Percentiles rank a stretch among this genome's conserved stretches.
Evolutionary conservation across 2,329 filamentous ascomycete genomes (phyloP).

Genomic region (Pseudopyrenochaeta lycopersici): DNA sequence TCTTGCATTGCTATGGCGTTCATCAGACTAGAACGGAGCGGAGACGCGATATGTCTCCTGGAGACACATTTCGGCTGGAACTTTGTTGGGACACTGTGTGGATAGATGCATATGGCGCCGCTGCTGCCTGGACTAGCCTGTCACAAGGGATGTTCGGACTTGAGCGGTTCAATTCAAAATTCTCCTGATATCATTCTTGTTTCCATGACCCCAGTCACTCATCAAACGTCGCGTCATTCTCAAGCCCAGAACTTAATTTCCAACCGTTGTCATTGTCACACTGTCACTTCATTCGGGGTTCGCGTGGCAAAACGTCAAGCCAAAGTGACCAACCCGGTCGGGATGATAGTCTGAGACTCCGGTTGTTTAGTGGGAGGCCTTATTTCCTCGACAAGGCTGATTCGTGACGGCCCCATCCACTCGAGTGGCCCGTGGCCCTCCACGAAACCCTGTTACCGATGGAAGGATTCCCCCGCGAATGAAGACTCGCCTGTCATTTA

Average conservation of each 20-base stretch:
- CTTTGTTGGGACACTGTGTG: constrained; percentile 30
- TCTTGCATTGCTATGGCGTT: constrained; percentile 35
- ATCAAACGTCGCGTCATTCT: background rate
- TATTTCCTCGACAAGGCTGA: constrained; percentile 44
- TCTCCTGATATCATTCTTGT: background rate
- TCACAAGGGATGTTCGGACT: constrained; percentile 15
- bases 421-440: constrained; percentile 3
- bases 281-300: constrained; percentile 16
- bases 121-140: constrained; percentile 36
- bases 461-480: constrained; percentile 16
- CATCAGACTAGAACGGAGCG: constrained; percentile 19
- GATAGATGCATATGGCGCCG: constrained; percentile 30
- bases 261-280: background rate
- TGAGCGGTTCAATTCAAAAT: constrained; percentile 2
- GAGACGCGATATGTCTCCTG: constrained; percentile 18
- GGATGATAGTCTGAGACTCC: constrained; percentile 36
- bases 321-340: constrained; percentile 24
- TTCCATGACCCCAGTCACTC: background rate
- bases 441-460: constrained; percentile 6
- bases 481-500: constrained; percentile 2
- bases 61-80: constrained; percentile 6
- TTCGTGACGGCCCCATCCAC: constrained; percentile 24
- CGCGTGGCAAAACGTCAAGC: constrained; percentile 26
- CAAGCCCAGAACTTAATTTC: background rate
- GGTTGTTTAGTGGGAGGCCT: constrained; percentile 46